Evolutionary conservation across 106 monocot genomes (phyloP).

Genomic region (Cymbidium sinense): DNA sequence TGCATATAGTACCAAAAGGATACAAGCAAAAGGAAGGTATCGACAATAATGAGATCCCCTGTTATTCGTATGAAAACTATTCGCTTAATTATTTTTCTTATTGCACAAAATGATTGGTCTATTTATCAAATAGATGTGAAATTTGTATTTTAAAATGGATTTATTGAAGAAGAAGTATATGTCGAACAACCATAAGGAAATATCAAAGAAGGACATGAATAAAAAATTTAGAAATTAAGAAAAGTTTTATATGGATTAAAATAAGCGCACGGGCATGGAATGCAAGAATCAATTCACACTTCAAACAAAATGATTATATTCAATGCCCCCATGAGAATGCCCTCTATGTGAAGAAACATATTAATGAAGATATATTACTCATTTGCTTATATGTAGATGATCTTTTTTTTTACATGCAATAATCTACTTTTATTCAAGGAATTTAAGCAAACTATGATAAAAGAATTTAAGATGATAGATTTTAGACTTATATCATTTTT

Average conservation of each 20-base stretch:
- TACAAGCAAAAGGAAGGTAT: background rate
- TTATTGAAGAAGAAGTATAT: background rate
- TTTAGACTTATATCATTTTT: background rate
- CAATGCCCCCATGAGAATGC: background rate
- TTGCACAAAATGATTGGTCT: background rate
- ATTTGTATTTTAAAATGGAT: background rate
- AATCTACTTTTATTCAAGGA: background rate
- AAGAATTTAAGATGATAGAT: background rate
- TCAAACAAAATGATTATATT: background rate
- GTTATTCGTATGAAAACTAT: background rate
- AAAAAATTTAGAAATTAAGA: background rate
- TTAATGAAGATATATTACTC: background rate
- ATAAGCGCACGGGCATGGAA: no score
- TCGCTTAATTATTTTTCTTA: background rate
- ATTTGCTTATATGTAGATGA: background rate
- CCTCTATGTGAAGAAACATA: background rate
- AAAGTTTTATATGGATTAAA: no score
- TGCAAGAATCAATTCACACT: no score
- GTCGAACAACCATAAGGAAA: background rate
- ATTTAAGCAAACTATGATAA: background rate
- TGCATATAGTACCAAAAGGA: background rate
- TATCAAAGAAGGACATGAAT: background rate
- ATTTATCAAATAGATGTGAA: background rate
- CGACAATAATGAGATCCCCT: background rate
- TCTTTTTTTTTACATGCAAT: background rate